phyloP scores from a whole-genome alignment of 805 yeast genomes.

The Candida oleophila region DNA sequence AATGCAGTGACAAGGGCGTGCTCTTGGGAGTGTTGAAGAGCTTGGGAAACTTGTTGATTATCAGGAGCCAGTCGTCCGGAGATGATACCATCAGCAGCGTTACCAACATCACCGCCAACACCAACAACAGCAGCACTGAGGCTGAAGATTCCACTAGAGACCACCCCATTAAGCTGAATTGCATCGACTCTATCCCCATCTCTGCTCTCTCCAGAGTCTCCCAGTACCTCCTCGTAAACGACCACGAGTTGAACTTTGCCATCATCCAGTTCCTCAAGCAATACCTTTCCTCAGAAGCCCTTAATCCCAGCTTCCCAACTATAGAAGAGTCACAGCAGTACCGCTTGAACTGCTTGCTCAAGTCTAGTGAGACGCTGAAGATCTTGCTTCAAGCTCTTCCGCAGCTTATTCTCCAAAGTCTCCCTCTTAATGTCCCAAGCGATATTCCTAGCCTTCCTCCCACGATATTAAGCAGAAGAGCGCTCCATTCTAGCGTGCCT shows the following conservation, averaged over 20 bases:
- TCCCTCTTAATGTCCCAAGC: slow-evolving; percentile 35
- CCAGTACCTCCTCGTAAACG: slow-evolving; percentile 57
- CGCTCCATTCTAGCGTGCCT: slow-evolving; percentile 52
- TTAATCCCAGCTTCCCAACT: slow-evolving; percentile 28
- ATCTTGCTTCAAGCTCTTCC: slow-evolving; percentile 63
- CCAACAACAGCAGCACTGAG: too few relatives aligned
- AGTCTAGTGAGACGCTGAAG: slow-evolving; percentile 44
- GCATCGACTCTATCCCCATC: slow-evolving; percentile 38
- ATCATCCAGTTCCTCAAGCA: slow-evolving; percentile 82
- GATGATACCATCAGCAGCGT: slow-evolving; percentile 4
- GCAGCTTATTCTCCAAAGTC: slow-evolving; percentile 42
- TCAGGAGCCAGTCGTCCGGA: slow-evolving; percentile 19
- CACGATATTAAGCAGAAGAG: slow-evolving; percentile 49
- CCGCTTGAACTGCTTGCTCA: slow-evolving; percentile 50
- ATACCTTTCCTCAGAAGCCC: slow-evolving; percentile 63
- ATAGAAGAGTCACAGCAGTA: slow-evolving; percentile 31
- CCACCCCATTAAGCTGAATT: slow-evolving; percentile 24
- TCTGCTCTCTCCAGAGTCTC: slow-evolving; percentile 52
- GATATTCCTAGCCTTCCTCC: slow-evolving; percentile 20
- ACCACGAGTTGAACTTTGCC: slow-evolving; percentile 73
- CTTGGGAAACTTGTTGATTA: slow-evolving; percentile 70
- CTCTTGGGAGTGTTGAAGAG: slow-evolving; percentile 72
- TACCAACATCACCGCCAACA: slow-evolving; percentile 9
- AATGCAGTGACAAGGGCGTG: slow-evolving; percentile 64
- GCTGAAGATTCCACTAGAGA: slow-evolving; percentile 7